phyloP scores from a whole-genome alignment of 192 early-diverging fungal genomes.

The Powellomyces hirtus region DNA sequence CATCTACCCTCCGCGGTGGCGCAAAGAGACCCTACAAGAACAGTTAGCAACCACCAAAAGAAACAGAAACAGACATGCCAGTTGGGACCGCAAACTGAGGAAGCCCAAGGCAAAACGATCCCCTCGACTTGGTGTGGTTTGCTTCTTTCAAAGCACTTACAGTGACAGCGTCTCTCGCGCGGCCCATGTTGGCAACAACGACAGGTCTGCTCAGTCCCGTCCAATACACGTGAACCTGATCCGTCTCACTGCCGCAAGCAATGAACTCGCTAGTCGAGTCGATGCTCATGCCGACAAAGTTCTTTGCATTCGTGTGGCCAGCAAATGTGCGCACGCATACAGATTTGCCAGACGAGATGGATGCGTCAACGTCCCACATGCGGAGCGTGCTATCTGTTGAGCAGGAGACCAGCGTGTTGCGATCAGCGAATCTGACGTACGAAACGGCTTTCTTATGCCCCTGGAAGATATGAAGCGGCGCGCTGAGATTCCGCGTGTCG shows the following conservation, averaged over 20 bases:
- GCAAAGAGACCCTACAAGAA: not conserved
- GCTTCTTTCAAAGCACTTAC: constrained; percentile 44
- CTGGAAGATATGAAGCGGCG: constrained; percentile 70
- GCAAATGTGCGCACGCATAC: constrained; percentile 67
- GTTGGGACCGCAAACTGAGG: too few relatives aligned
- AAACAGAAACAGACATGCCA: too few relatives aligned
- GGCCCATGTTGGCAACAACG: constrained; percentile 74
- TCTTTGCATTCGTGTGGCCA: constrained; percentile 92
- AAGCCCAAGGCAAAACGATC: too few relatives aligned
- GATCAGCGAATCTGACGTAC: constrained; percentile 81
- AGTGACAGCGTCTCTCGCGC: constrained; percentile 58
- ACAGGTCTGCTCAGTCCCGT: constrained; percentile 70
- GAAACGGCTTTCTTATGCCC: constrained; percentile 95
- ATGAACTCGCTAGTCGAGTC: constrained; percentile 75
- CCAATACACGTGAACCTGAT: constrained; percentile 85
- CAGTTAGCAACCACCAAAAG: not conserved
- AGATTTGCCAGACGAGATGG: not conserved
- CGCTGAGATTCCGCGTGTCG: constrained; percentile 72
- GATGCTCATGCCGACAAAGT: constrained; percentile 92
- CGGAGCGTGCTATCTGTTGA: constrained; percentile 92
- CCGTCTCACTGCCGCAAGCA: constrained; percentile 90
- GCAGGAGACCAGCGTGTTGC: constrained; percentile 81
- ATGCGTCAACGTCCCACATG: constrained; percentile 60
- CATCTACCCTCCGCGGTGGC: not conserved
- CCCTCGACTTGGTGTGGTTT: too few relatives aligned